phyloP scores from a whole-genome alignment of 2,329 filamentous ascomycete species.

The Phyllachora maydis region DNA sequence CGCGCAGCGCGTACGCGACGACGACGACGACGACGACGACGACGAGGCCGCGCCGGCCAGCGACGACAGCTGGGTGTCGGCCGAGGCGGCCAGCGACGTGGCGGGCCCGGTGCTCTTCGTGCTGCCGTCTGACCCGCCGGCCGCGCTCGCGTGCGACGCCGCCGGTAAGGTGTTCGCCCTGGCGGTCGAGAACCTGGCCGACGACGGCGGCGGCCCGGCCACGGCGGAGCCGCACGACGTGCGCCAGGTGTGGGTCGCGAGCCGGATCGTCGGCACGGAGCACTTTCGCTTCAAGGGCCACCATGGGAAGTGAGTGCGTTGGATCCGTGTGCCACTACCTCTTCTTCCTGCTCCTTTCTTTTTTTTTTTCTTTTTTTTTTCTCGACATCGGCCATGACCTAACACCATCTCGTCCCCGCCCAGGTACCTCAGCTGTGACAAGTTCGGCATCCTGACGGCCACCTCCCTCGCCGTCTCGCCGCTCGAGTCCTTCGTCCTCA shows the following conservation, averaged over 20 bases:
- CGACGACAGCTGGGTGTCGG: constrained; percentile 84
- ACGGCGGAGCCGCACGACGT: constrained; percentile 93
- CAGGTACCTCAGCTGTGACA: constrained; percentile 74
- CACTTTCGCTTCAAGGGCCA: constrained; percentile 73
- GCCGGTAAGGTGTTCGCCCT: constrained; percentile 73
- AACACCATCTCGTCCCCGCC: not conserved
- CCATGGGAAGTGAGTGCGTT: constrained; percentile 63
- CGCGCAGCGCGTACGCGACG: constrained; percentile 12
- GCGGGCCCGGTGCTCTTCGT: constrained; percentile 68
- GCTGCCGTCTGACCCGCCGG: constrained; percentile 51
- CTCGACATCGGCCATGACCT: not conserved
- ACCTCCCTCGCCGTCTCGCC: constrained; percentile 63
- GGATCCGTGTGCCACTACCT: no score
- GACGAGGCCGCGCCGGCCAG: constrained; percentile 23
- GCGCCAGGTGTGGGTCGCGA: constrained; percentile 86
- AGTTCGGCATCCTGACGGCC: constrained; percentile 58
- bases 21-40: constrained; percentile 16
- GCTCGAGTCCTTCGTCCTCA: constrained; percentile 61
- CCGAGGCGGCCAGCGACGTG: constrained; percentile 54
- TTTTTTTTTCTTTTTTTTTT: not conserved
- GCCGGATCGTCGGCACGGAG: constrained; percentile 62
- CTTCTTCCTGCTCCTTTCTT: not conserved
- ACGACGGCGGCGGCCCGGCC: constrained; percentile 54
- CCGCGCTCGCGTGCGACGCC: constrained; percentile 67
- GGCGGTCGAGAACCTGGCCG: constrained; percentile 70